Conservation (phyloP, 1,139 yeast species). For the Saccharomyces pastorianus region DNA sequence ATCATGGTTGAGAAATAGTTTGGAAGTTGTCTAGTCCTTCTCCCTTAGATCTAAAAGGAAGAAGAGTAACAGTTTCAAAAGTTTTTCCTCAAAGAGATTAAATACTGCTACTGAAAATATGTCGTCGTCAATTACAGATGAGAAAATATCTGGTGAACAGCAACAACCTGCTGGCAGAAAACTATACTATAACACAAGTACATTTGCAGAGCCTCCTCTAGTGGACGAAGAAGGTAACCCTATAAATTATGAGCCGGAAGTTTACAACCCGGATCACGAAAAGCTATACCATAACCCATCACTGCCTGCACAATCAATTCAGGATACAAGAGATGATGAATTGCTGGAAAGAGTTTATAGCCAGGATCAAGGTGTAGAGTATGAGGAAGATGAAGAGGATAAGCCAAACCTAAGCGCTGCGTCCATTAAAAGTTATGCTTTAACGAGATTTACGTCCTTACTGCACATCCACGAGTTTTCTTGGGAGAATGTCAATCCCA, state of each 20-base stretch:
- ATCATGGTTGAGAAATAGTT: background rate
- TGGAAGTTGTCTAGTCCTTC: background rate
- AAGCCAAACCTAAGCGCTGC: constrained; percentile 24
- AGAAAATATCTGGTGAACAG: background rate
- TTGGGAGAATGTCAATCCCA: constrained; percentile 30
- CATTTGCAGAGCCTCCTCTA: constrained; percentile 4
- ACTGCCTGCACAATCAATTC: constrained; percentile 7
- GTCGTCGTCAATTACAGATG: background rate
- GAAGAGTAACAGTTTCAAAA: background rate
- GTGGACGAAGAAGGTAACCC: constrained; percentile 4
- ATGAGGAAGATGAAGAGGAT: constrained; percentile 13
- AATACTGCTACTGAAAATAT: background rate
- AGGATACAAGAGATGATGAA: constrained; percentile 7
- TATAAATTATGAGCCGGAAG: constrained; percentile 1
- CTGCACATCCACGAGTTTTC: constrained; percentile 4
- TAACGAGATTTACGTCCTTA: background rate
- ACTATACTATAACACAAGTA: constrained; percentile 1
- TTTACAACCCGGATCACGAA: constrained; percentile 3
- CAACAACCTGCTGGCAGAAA: background rate
- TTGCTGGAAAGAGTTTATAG: constrained; percentile 7
- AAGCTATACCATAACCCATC: constrained; percentile 9
- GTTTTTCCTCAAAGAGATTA: background rate
- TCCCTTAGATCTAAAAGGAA: background rate
- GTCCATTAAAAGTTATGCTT: constrained; percentile 6
- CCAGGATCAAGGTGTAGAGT: constrained; percentile 7